Conservation (phyloP, 177 flowering plant species). For the Vitis hybrid region DNA sequence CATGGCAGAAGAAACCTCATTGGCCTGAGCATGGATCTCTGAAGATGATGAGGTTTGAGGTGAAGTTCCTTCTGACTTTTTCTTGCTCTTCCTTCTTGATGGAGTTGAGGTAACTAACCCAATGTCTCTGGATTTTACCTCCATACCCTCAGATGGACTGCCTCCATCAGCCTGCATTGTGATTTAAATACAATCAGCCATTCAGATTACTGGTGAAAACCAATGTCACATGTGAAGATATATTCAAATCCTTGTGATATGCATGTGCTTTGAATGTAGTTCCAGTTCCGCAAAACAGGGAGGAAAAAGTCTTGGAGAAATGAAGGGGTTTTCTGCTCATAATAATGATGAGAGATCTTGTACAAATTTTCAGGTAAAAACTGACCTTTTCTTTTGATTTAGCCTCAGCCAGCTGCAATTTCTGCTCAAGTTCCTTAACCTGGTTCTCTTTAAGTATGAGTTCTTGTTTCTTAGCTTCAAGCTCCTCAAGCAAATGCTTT, state of each 20-base stretch:
- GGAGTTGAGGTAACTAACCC: constrained; percentile 51
- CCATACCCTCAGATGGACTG: constrained; percentile 30
- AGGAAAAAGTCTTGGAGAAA: too few relatives aligned
- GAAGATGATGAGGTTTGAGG: constrained; percentile 46
- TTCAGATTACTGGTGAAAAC: not conserved
- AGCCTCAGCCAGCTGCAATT: constrained; percentile 49
- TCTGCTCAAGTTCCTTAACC: constrained; percentile 66
- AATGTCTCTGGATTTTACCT: constrained; percentile 72
- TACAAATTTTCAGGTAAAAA: not conserved
- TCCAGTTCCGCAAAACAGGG: too few relatives aligned
- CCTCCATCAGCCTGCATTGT: constrained; percentile 40
- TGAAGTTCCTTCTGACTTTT: constrained; percentile 52
- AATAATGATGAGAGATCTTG: too few relatives aligned
- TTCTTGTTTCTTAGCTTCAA: constrained; percentile 65
- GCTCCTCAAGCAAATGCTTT: constrained; percentile 48
- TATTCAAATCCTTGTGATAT: too few relatives aligned
- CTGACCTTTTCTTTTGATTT: constrained; percentile 52
- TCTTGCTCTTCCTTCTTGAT: constrained; percentile 77
- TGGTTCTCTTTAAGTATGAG: constrained; percentile 43
- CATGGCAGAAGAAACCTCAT: constrained; percentile 39
- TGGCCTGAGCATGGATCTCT: constrained; percentile 22
- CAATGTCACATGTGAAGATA: not conserved
- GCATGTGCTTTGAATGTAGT: too few relatives aligned
- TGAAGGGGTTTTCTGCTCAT: too few relatives aligned
- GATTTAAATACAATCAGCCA: not conserved